Base-by-base conservation (phyloP, 164 flowering plant species). In the Malania oleifera region DNA sequence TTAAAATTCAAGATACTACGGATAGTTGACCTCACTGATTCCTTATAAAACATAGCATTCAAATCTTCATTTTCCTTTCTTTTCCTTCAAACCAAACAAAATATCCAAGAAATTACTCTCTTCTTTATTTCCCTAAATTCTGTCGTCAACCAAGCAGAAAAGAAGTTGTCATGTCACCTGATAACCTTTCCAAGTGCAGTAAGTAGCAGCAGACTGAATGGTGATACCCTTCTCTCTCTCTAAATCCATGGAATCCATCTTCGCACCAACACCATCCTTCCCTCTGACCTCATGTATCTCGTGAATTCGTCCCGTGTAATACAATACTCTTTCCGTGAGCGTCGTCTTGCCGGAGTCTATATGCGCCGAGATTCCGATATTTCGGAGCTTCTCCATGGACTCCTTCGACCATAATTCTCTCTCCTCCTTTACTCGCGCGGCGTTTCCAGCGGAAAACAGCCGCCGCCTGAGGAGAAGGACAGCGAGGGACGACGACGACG, bases 201-300 rank as follows among this genome's bases (percentile, higher is more conserved):
- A 90, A 53, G 99, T 93, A 29, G 99, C 99, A 34, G 99, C 99
- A 18, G 97, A 90, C 65, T 93, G 97, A 54, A 93, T 93, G 0
- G 99, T 88, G 53, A 93, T 93, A 63, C 99, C 97, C 46, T 93
- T 93, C 79, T 93, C 97, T 40, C 99, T 73, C 71, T 90, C 99
- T 70, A 93, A 84, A 69, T 93, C 99, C 99, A 93, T 93, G 50
- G 97, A 90, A 65, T 93, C 99, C 99, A 93, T 93, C 81, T 93
- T 93, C 7, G 99, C 99, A 0, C 97, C 99, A 14, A 90, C 96
- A 0, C 97, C 99, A 54, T 93, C 99, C 52, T 80, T 77, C 18
- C 99, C 99, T 59, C 97, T 65, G 25, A 90, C 99, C 68, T 90
- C 99, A 45, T 93, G 99, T 26, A 93, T 93, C 83, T 93, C 99